These are phyloP conservation scores for Saturnispora sanitii DNA, from an alignment of 805 yeast genomes.

Conservation along the genomic window DNA sequence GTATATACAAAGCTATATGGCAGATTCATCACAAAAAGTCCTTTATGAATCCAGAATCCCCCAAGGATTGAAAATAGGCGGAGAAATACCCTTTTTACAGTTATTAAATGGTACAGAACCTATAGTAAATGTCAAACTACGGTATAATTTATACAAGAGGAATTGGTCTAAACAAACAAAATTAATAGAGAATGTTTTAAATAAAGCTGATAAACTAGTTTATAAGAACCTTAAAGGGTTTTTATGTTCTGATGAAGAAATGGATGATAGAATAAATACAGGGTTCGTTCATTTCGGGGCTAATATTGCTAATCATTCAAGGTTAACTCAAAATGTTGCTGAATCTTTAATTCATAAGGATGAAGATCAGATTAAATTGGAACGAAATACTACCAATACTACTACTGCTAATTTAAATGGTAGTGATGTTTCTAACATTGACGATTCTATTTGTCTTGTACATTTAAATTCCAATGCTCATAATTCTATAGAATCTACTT, in stretches of 20 bases:
- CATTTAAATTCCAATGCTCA: conserved; percentile 13
- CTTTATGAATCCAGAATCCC: conserved; percentile 21
- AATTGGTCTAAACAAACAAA: conserved; percentile 29
- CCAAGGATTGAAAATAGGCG: conserved; percentile 1
- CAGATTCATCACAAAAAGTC: conserved; percentile 23
- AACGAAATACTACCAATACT: background rate
- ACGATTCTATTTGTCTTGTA: conserved; percentile 12
- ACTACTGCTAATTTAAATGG: background rate
- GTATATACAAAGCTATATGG: too few species aligned
- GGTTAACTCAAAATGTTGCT: conserved; percentile 24
- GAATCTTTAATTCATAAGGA: conserved; percentile 6
- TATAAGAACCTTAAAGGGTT: conserved; percentile 25
- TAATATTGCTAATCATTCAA: conserved; percentile 32
- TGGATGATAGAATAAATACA: conserved; percentile 26
- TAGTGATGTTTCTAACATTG: conserved; percentile 15
- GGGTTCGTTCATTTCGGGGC: conserved; percentile 34
- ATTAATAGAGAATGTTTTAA: conserved; percentile 23
- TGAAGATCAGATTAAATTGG: conserved; percentile 6
- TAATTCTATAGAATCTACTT: conserved; percentile 10
- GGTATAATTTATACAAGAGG: conserved; percentile 35
- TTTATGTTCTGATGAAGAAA: conserved; percentile 15
- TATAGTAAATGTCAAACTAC: conserved; percentile 24
- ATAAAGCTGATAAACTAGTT: conserved; percentile 28
- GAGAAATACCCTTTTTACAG: conserved; percentile 31
- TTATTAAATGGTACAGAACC: conserved; percentile 38